Conservation (phyloP, 2,329 filamentous ascomycete genomes). For the Fusarium floridanum region DNA sequence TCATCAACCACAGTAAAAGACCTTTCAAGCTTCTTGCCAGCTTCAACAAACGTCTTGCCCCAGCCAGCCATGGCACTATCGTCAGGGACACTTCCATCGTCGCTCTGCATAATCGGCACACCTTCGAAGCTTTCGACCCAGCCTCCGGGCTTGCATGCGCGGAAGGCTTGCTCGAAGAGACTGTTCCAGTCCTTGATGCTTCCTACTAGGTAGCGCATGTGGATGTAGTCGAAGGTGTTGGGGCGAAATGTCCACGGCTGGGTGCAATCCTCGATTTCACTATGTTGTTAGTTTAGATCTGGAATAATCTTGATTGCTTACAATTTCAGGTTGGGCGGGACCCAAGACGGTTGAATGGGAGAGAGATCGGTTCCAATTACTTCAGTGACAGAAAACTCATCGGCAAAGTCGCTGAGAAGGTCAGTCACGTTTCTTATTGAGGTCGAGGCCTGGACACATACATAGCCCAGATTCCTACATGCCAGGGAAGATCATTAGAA, state of each 20-base stretch:
- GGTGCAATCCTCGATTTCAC: conserved; percentile 47
- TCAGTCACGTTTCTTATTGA: not conserved
- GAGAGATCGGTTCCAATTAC: conserved; percentile 67
- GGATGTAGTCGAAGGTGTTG: conserved; percentile 69
- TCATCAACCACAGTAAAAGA: not conserved
- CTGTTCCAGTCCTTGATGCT: conserved; percentile 67
- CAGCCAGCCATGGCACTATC: not conserved
- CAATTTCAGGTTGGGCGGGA: conserved; percentile 59
- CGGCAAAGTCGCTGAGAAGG: conserved; percentile 61
- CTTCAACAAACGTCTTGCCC: not conserved
- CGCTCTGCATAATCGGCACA: not conserved
- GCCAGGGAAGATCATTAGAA: not conserved
- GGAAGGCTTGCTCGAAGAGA: conserved; percentile 63
- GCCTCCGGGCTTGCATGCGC: conserved; percentile 68
- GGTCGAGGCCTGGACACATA: conserved; percentile 32
- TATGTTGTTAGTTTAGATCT: not conserved
- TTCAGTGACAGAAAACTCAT: conserved; percentile 58
- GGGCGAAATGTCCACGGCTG: conserved; percentile 44
- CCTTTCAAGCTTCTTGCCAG: not conserved
- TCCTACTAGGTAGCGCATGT: conserved; percentile 68
- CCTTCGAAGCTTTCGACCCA: conserved; percentile 47
- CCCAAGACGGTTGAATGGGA: conserved; percentile 67
- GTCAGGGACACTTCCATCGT: not conserved
- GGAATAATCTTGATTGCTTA: not conserved
- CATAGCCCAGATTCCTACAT: conserved; percentile 57